Evolutionary conservation across 2,329 filamentous ascomycete genomes (phyloP).

Genomic region (Capronia epimyces): DNA sequence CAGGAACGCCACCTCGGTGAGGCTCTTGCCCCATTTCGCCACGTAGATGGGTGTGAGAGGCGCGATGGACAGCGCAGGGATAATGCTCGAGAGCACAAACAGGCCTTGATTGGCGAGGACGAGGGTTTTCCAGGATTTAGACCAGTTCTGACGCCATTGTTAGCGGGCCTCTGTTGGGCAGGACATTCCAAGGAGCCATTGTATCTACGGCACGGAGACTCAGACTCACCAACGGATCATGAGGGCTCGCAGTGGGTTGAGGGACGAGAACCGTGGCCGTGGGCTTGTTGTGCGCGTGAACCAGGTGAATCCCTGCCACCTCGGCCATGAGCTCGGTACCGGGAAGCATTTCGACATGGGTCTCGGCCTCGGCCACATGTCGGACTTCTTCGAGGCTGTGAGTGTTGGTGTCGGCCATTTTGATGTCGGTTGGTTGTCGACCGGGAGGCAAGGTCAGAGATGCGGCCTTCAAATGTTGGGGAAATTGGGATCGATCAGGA

Average conservation of each 20-base stretch:
- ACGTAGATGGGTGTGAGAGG: constrained; percentile 57
- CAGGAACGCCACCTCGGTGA: constrained; percentile 51
- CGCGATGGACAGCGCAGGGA: constrained; percentile 50
- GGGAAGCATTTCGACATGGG: constrained; percentile 50
- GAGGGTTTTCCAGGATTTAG: constrained; percentile 42
- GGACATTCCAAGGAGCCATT: too few relatives aligned
- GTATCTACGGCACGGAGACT: too few relatives aligned
- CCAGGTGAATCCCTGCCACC: constrained; percentile 57
- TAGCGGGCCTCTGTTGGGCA: neutral
- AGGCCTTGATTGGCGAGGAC: constrained; percentile 43
- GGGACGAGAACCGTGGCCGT: constrained; percentile 39
- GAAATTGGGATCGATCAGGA: neutral
- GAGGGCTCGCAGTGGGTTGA: constrained; percentile 36
- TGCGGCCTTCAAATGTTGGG: too few relatives aligned
- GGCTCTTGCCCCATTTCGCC: constrained; percentile 47
- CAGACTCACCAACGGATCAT: constrained; percentile 37
- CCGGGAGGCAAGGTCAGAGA: too few relatives aligned
- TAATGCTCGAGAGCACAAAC: constrained; percentile 49
- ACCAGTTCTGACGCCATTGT: constrained; percentile 42
- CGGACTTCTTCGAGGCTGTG: neutral
- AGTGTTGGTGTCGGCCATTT: neutral
- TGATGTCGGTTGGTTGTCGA: too few relatives aligned
- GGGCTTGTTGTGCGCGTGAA: constrained; percentile 43
- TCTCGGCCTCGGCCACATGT: constrained; percentile 22
- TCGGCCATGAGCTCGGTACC: constrained; percentile 57